Conservation (phyloP, 768 basidiomycete genomes). For the Hygrocybe punicea region DNA sequence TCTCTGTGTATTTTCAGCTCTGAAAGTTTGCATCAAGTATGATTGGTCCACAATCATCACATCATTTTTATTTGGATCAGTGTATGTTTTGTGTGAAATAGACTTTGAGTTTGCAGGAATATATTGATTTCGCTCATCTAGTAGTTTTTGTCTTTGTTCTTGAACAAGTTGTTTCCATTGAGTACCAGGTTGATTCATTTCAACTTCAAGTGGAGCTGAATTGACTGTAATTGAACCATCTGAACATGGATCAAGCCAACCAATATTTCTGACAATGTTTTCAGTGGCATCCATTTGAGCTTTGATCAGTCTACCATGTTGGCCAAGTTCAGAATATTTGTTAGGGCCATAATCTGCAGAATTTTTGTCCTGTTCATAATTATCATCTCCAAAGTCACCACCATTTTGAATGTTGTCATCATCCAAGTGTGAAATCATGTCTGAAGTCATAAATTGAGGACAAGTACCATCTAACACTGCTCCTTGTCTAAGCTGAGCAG, state of each 20-base stretch:
- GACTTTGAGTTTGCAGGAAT: too few species aligned
- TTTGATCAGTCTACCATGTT: neutral
- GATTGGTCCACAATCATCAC: conserved; percentile 7
- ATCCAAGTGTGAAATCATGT: neutral
- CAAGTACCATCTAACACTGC: neutral
- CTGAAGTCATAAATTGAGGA: neutral
- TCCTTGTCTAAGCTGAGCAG: conserved; percentile 10
- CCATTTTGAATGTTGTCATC: neutral
- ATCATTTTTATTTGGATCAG: neutral
- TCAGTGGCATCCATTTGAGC: neutral
- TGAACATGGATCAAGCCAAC: neutral
- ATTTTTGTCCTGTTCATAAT: neutral
- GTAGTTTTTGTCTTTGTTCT: neutral
- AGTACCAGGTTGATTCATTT: neutral
- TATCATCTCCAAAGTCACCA: neutral
- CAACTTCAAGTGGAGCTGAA: neutral
- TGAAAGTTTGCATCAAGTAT: conserved; percentile 12
- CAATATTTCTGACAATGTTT: neutral
- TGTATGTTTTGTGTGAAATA: neutral
- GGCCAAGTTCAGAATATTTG: neutral
- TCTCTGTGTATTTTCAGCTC: neutral
- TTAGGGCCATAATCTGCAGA: neutral
- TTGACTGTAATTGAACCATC: neutral
- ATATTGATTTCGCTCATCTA: neutral
- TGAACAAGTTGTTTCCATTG: neutral